Percentiles rank a stretch among this genome's conserved stretches.
Evolutionary conservation across 2,329 filamentous ascomycete species (phyloP).

Genomic region (Dichotomopilus funicola): DNA sequence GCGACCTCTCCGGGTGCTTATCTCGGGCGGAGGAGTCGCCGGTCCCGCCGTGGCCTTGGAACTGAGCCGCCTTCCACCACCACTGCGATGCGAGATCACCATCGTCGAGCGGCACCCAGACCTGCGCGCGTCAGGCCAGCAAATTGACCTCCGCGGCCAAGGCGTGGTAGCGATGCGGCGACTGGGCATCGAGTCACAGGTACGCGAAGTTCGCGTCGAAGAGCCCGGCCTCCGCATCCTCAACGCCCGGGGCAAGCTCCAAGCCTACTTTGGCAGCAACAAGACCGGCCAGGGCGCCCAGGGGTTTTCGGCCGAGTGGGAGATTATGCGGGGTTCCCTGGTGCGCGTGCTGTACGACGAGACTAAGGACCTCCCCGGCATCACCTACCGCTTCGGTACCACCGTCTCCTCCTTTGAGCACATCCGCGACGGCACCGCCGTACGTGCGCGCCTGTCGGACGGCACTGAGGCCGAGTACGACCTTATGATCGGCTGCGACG

Average conservation of each 20-base stretch:
- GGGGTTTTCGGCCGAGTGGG: slow-evolving; percentile 47
- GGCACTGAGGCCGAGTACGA: slow-evolving; percentile 40
- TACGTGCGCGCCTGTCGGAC: slow-evolving; percentile 35
- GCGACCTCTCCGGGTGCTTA: slow-evolving; percentile 38
- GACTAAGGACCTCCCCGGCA: slow-evolving; percentile 21
- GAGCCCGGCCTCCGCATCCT: slow-evolving; percentile 45
- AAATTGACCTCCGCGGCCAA: slow-evolving; percentile 41
- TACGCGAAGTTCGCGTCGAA: slow-evolving; percentile 34
- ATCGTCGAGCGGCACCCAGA: slow-evolving; percentile 36
- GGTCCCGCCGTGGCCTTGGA: slow-evolving; percentile 39
- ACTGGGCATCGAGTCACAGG: slow-evolving; percentile 34
- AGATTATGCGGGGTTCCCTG: slow-evolving; percentile 55
- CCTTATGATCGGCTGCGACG: slow-evolving; percentile 49
- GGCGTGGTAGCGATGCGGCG: slow-evolving; percentile 34
- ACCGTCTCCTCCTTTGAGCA: slow-evolving; percentile 26
- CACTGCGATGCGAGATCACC: slow-evolving; percentile 33
- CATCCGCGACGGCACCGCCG: slow-evolving; percentile 10
- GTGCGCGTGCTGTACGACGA: slow-evolving; percentile 42
- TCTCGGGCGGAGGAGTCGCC: slow-evolving; percentile 41
- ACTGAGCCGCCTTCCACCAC: slow-evolving; percentile 28
- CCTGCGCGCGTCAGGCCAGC: slow-evolving; percentile 36
- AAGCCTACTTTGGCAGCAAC: slow-evolving; percentile 36
- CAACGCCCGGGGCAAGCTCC: slow-evolving; percentile 29
- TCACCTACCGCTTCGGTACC: slow-evolving; percentile 26
- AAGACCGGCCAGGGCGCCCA: slow-evolving; percentile 37